Percentiles rank a stretch among this genome's conserved stretches.
These are phyloP conservation scores for Sutorius eximius DNA, from an alignment of 1,284 basidiomycete species.

Conservation along the genomic window DNA sequence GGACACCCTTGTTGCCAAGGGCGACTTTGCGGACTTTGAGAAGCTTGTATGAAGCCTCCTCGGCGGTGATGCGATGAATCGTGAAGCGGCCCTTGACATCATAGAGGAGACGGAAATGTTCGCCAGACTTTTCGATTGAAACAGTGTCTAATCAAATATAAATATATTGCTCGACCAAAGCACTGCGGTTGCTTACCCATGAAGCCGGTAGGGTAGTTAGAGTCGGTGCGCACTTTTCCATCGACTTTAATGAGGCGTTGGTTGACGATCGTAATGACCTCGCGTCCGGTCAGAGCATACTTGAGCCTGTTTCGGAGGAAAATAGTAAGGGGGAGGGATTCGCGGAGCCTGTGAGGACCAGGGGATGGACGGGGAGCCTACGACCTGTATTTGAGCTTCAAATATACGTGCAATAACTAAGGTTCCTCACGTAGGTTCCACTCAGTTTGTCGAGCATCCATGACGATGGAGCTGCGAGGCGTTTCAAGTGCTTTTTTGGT, in stretches of 20 bases:
- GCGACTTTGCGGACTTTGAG: constrained; percentile 94
- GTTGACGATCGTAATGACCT: constrained; percentile 93
- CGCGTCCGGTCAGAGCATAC: constrained; percentile 95
- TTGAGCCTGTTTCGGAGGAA: constrained; percentile 99
- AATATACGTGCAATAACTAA: not conserved
- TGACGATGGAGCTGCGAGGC: constrained; percentile 94
- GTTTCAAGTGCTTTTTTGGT: constrained; percentile 99
- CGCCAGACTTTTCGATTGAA: constrained; percentile 96
- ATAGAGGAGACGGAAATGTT: constrained; percentile 99
- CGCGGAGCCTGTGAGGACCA: constrained; percentile 98
- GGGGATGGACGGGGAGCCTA: constrained; percentile 95
- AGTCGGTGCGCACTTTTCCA: constrained; percentile 97
- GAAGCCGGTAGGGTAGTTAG: constrained; percentile 96
- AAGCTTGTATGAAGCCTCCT: constrained; percentile 98
- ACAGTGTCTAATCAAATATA: constrained; percentile 73
- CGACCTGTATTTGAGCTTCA: constrained; percentile 9
- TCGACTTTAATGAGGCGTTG: constrained; percentile 99
- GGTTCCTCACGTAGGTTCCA: constrained; percentile 86
- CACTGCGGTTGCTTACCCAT: constrained; percentile 66
- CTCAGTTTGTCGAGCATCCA: constrained; percentile 99
- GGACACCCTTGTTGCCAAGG: constrained; percentile 92
- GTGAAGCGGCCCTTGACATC: constrained; percentile 99
- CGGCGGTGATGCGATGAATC: constrained; percentile 98
- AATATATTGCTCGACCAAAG: not conserved
- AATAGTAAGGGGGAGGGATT: constrained; percentile 91